These are phyloP conservation scores for Pycnococcus provasolii DNA, from an alignment of 139 green algal species.

Conservation along the genomic window DNA sequence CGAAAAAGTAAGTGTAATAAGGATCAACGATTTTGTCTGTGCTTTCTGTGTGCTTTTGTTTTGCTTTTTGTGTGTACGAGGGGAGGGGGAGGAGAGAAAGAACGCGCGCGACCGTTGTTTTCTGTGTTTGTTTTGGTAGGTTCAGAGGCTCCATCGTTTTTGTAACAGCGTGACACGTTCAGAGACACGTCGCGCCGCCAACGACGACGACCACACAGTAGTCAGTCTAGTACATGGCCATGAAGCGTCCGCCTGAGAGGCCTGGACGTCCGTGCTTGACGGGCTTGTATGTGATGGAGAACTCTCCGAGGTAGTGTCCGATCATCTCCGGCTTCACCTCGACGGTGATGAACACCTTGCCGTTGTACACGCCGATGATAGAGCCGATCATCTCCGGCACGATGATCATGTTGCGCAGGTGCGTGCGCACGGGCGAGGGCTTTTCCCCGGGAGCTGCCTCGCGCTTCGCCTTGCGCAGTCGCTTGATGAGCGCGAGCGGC, in stretches of 20 bases:
- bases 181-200: too few relatives aligned
- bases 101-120: too few relatives aligned
- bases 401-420: constrained; percentile 99
- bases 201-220: too few relatives aligned
- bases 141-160: too few relatives aligned
- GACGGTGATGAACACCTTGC: constrained; percentile 98
- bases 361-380: constrained; percentile 98
- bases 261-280: constrained; percentile 91
- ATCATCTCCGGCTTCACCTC: constrained; percentile 96
- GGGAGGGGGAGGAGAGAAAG: too few relatives aligned
- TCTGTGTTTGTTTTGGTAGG: too few relatives aligned
- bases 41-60: too few relatives aligned
- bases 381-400: constrained; percentile 98
- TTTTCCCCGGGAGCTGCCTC: constrained; percentile 75
- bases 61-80: too few relatives aligned
- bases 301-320: constrained; percentile 97
- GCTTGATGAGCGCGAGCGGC: constrained; percentile 88
- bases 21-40: too few relatives aligned
- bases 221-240: too few relatives aligned
- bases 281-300: constrained; percentile 99
- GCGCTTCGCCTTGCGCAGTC: constrained; percentile 82
- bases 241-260: constrained; percentile 68
- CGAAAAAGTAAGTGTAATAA: not conserved
- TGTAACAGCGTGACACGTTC: too few relatives aligned
- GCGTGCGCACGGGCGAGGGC: constrained; percentile 92